Evolutionary conservation across 805 yeast genomes (phyloP).

Genomic region (Diddensiella caesifluorescens): DNA sequence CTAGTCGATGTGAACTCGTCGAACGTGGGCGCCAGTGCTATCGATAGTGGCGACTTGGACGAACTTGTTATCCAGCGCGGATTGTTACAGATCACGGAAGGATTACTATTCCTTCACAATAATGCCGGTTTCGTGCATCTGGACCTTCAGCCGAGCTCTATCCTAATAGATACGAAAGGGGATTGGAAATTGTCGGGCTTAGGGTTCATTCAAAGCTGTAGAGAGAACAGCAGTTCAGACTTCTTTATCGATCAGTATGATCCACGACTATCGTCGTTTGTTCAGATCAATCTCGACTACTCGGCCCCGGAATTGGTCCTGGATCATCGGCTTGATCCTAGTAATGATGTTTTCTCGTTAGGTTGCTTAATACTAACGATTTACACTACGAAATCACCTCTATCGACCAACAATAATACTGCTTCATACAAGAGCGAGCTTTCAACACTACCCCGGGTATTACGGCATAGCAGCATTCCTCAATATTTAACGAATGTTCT

Average conservation of each 20-base stretch:
- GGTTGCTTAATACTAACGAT: slow-evolving; percentile 72
- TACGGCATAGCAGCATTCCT: slow-evolving; percentile 53
- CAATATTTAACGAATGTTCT: slow-evolving; percentile 45
- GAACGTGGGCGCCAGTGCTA: slow-evolving; percentile 17
- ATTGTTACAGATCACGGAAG: slow-evolving; percentile 67
- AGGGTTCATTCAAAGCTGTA: slow-evolving; percentile 44
- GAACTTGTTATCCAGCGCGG: slow-evolving; percentile 78
- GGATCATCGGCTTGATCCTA: slow-evolving; percentile 56
- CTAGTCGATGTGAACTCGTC: slow-evolving; percentile 30
- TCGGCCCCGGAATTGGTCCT: slow-evolving; percentile 80
- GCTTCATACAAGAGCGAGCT: slow-evolving; percentile 44
- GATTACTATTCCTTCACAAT: slow-evolving; percentile 75
- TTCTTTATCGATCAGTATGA: slow-evolving; percentile 67
- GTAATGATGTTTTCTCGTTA: slow-evolving; percentile 78
- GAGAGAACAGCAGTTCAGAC: slow-evolving; percentile 47
- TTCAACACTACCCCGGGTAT: slow-evolving; percentile 33
- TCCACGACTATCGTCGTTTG: slow-evolving; percentile 66
- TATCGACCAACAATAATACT: slow-evolving; percentile 50
- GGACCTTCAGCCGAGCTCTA: slow-evolving; percentile 70
- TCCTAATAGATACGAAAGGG: slow-evolving; percentile 67
- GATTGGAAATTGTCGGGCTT: slow-evolving; percentile 94
- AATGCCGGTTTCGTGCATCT: slow-evolving; percentile 70
- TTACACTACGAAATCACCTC: slow-evolving; percentile 46
- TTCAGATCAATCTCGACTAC: slow-evolving; percentile 65
- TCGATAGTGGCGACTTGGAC: slow-evolving; percentile 43